phyloP scores from a whole-genome alignment of 2,329 filamentous ascomycete genomes.

The Truncatella angustata region DNA sequence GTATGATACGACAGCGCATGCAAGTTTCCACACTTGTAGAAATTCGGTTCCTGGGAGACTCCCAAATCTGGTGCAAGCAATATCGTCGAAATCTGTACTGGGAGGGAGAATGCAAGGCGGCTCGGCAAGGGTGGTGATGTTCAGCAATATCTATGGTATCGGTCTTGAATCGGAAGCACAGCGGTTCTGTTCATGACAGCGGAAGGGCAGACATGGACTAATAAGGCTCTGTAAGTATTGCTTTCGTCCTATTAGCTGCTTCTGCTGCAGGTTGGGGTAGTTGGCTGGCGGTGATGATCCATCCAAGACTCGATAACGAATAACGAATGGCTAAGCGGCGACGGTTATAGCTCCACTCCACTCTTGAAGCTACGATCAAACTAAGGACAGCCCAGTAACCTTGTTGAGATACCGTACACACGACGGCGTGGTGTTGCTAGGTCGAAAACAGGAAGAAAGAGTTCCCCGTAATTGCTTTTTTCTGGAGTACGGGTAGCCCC shows the following conservation, averaged over 20 bases:
- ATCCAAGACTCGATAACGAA: constrained; percentile 7
- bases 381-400: constrained; percentile 5
- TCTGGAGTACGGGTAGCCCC: constrained; percentile 13
- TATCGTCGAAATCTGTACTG: constrained; percentile 18
- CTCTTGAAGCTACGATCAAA: constrained; percentile 4
- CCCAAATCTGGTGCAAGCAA: constrained; percentile 19
- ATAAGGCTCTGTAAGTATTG: constrained; percentile 3
- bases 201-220: constrained; percentile 3
- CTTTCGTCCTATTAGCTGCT: not conserved
- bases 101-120: constrained; percentile 18
- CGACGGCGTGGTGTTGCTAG: constrained; percentile 10
- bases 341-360: constrained; percentile 9
- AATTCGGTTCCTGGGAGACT: constrained; percentile 19
- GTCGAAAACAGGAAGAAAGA: constrained; percentile 10
- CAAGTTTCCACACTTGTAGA: constrained; percentile 20
- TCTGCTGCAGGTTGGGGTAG: constrained; percentile 8
- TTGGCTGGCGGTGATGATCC: constrained; percentile 2
- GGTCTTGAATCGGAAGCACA: not conserved
- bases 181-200: constrained; percentile 1
- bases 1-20: constrained; percentile 22
- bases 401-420: constrained; percentile 1
- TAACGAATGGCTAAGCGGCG: constrained; percentile 1
- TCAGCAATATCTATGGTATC: constrained; percentile 1
- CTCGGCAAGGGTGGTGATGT: constrained; percentile 15
- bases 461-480: constrained; percentile 14